phyloP scores from a whole-genome alignment of 2,329 filamentous ascomycete species.

The Parasarocladium wereldwijsianum region DNA sequence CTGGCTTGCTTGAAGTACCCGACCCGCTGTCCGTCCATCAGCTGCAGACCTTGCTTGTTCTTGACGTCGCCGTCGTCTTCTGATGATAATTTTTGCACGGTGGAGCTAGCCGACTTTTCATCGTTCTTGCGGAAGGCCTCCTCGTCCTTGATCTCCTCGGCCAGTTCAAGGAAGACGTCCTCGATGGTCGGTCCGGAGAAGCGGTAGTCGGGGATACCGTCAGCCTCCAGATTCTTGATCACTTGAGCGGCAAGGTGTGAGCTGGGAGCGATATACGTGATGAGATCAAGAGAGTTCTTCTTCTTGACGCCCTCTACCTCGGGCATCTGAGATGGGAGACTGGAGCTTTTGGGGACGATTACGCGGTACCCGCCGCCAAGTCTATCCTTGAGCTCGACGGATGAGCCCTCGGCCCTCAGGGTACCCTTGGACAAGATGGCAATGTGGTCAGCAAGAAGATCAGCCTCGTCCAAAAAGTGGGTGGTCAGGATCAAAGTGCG shows the following conservation, averaged over 20 bases:
- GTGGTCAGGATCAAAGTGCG: constrained; percentile 81
- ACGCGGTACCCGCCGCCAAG: constrained; percentile 78
- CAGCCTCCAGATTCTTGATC: constrained; percentile 52
- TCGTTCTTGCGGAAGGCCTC: constrained; percentile 14
- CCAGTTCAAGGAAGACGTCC: constrained; percentile 77
- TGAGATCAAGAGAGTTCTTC: constrained; percentile 52
- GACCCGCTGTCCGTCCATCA: constrained; percentile 55
- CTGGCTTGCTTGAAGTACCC: constrained; percentile 54
- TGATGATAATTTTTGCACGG: too few relatives aligned
- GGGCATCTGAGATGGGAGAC: constrained; percentile 25
- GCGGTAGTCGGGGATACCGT: constrained; percentile 61
- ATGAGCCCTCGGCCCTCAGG: constrained; percentile 69
- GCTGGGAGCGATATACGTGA: constrained; percentile 55
- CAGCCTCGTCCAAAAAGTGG: constrained; percentile 87
- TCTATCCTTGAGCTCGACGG: constrained; percentile 69
- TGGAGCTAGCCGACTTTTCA: constrained; percentile 9
- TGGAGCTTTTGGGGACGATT: constrained; percentile 48
- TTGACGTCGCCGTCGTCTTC: constrained; percentile 10
- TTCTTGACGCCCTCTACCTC: constrained; percentile 40
- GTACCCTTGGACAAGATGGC: constrained; percentile 75
- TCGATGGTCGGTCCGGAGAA: constrained; percentile 84
- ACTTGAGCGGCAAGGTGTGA: constrained; percentile 58
- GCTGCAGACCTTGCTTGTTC: constrained; percentile 26
- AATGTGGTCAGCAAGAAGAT: constrained; percentile 78
- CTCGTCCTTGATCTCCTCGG: constrained; percentile 59